Percentiles rank a stretch among this genome's conserved stretches.
Evolutionary conservation across 108 stramenopile genomes (phyloP).

Genomic region (Skeletonema costatum): DNA sequence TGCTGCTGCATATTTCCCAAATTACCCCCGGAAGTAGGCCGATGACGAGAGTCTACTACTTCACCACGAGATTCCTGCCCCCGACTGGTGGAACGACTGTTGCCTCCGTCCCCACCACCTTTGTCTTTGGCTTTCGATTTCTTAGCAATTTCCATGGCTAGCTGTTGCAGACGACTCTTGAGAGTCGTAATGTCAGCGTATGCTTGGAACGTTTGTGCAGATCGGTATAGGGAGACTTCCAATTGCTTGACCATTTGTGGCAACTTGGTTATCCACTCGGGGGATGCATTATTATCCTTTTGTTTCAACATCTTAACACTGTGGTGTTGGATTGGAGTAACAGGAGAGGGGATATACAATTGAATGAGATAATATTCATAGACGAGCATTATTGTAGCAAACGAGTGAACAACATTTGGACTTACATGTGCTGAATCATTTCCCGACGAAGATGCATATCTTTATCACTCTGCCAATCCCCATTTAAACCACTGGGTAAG

Average conservation of each 20-base stretch:
- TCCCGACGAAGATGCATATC: constrained; percentile 84
- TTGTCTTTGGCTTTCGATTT: constrained; percentile 60
- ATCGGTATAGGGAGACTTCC: constrained; percentile 93
- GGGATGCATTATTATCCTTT: constrained; percentile 88
- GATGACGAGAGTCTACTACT: constrained; percentile 6
- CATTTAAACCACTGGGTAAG: constrained; percentile 59
- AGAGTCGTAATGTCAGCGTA: constrained; percentile 88
- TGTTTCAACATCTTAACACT: constrained; percentile 90
- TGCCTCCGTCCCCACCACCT: constrained; percentile 11
- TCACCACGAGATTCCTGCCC: neutral
- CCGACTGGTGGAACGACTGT: constrained; percentile 1
- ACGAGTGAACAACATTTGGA: constrained; percentile 10
- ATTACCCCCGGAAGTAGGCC: neutral
- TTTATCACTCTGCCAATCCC: constrained; percentile 89
- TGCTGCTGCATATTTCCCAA: neutral
- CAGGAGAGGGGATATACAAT: neutral
- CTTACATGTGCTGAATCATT: constrained; percentile 95
- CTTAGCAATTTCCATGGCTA: constrained; percentile 87
- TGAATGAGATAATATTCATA: neutral
- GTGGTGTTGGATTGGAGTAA: neutral
- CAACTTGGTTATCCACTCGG: constrained; percentile 90
- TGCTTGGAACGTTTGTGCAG: constrained; percentile 86
- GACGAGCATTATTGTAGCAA: neutral
- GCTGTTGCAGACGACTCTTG: constrained; percentile 86
- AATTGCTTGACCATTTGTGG: constrained; percentile 96